Percentiles rank a stretch among this genome's conserved stretches.
These are phyloP conservation scores for Phytophthora pistaciae DNA, from an alignment of 352 stramenopile genomes.

Conservation along the genomic window DNA sequence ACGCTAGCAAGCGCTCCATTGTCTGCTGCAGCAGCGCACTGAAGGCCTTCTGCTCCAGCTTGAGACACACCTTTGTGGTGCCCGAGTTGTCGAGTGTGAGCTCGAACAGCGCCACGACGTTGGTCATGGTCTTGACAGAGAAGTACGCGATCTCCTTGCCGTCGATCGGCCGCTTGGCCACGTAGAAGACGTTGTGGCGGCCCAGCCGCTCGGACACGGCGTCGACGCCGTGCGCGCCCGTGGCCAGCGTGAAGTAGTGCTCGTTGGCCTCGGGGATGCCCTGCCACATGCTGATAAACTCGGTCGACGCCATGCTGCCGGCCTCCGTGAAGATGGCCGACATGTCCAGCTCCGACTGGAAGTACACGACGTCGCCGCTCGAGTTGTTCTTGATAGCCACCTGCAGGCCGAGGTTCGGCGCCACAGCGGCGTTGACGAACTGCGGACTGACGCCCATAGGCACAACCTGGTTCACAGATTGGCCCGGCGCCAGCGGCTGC, in stretches of 20 bases:
- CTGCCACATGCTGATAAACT: constrained; percentile 97
- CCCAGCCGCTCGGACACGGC: constrained; percentile 90
- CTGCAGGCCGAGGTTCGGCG: constrained; percentile 90
- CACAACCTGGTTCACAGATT: constrained; percentile 78
- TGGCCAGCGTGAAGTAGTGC: constrained; percentile 92
- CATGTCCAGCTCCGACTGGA: constrained; percentile 94
- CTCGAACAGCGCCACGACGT: constrained; percentile 94
- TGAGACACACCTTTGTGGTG: constrained; percentile 94
- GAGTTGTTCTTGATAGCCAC: constrained; percentile 98
- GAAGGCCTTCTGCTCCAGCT: constrained; percentile 94
- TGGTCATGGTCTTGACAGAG: constrained; percentile 94
- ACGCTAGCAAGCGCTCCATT: constrained; percentile 79
- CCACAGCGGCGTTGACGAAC: constrained; percentile 79
- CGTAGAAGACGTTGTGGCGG: constrained; percentile 94
- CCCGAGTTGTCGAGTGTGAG: constrained; percentile 96
- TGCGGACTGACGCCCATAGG: constrained; percentile 83
- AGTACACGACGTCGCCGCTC: constrained; percentile 95
- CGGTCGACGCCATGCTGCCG: constrained; percentile 90
- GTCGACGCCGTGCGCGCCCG: constrained; percentile 75
- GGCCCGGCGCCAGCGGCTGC: constrained; percentile 69
- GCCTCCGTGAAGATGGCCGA: constrained; percentile 89
- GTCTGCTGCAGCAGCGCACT: constrained; percentile 89
- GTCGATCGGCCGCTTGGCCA: constrained; percentile 94
- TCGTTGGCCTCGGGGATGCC: constrained; percentile 96
- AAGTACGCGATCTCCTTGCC: constrained; percentile 97